Conservation (phyloP, 1,284 basidiomycete genomes). For the Cryptococcus sp. region DNA sequence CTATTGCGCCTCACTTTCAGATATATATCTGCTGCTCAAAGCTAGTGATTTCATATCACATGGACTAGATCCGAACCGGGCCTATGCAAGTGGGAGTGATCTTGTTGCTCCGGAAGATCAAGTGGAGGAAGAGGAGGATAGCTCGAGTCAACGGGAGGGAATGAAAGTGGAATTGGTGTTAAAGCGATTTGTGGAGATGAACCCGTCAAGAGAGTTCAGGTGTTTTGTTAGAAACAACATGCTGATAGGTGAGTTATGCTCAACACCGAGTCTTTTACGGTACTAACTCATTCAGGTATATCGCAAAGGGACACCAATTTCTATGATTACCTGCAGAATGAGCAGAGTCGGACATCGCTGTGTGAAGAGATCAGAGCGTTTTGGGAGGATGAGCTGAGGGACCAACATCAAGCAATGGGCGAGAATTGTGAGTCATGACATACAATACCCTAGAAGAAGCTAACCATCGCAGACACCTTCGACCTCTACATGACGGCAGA, state of each 20-base stretch:
- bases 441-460: neutral
- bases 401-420: constrained; percentile 55
- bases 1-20: constrained; percentile 78
- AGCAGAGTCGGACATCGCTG: constrained; percentile 56
- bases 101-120: neutral
- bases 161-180: constrained; percentile 81
- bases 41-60: constrained; percentile 85
- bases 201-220: constrained; percentile 74
- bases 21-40: constrained; percentile 89
- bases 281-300: constrained; percentile 56
- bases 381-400: constrained; percentile 64
- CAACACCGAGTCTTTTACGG: too few relatives aligned
- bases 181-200: constrained; percentile 84
- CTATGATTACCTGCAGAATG: constrained; percentile 79
- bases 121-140: neutral
- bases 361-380: constrained; percentile 56
- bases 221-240: constrained; percentile 73
- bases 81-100: constrained; percentile 39
- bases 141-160: neutral
- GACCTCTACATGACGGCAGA: constrained; percentile 83
- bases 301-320: constrained; percentile 86
- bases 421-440: constrained; percentile 60
- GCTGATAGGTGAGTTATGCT: constrained; percentile 60
- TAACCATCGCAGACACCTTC: constrained; percentile 61
- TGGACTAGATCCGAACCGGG: constrained; percentile 59